Base-by-base conservation (phyloP, 352 stramenopile genomes). In the Aphanomyces euteiches region DNA sequence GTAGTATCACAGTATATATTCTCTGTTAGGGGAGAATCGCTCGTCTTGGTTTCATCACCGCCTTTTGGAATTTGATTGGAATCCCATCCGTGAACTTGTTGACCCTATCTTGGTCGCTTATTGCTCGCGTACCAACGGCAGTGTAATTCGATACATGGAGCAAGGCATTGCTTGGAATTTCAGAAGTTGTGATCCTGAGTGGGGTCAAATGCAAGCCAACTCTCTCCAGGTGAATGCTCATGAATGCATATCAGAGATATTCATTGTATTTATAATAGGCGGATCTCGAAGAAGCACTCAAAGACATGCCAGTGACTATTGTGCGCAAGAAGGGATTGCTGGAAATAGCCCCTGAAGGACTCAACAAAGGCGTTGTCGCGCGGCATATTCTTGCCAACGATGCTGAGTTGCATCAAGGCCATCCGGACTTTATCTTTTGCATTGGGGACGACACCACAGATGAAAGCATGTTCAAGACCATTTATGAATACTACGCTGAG, bases 121-220 rank as follows among this genome's bases (percentile, higher is more conserved):
- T 80, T 98, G 95, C 57, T 92, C 94, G 13, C 85, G 95, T 58
- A 98, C 95, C 34, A 99, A 98, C 79, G 96, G 96, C 28, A 98
- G 93, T 68, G 90, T 98, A 7, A 84, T 98, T 68, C 79, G 92
- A 34, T 95, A 96, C 78, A 81, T 93, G 15, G 88, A 98, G 43
- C 95, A 97, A 73, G 96, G 93, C 65, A 98, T 99, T 64, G 92
- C 92, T 45, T 99, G 96, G 96, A 98, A 96, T 72, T 99, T 98
- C 75, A 97, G 97, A 67, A 97, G 89, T 15, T 98, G 92, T 7
- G 96, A 99, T 80, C 96, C 96, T 4, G 96, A 99, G 74, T 99
- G 95, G 95, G 96, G 96, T 3, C 87, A 95, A 2, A 80, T 98
- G 50, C 95, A 98, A 76, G 95, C 95, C 15, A 97, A 97, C 66